Evolutionary conservation across 306 rosid species (phyloP).

Genomic region (Mimosa pudica): DNA sequence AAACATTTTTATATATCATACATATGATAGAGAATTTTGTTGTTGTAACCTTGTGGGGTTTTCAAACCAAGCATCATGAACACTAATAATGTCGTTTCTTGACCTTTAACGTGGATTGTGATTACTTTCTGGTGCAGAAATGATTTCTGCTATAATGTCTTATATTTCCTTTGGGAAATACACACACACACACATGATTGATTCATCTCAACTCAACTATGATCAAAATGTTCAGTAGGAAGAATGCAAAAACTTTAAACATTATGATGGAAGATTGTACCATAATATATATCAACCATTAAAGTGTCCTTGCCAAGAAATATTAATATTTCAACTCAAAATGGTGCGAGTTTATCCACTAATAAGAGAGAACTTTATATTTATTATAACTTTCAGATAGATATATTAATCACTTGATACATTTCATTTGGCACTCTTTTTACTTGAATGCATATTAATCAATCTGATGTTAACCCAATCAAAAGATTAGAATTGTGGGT

Average conservation of each 20-base stretch:
- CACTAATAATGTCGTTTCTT: slow-evolving; percentile 13
- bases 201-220: slow-evolving; percentile 1
- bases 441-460: neutral
- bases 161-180: slow-evolving; percentile 2
- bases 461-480: neutral
- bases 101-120: slow-evolving; percentile 12
- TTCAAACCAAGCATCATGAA: neutral
- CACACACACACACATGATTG: neutral
- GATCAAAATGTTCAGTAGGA: neutral
- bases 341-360: neutral
- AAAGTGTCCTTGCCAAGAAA: neutral
- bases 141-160: slow-evolving; percentile 14
- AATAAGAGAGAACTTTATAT: neutral
- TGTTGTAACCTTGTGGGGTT: neutral
- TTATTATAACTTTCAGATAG: neutral
- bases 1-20: neutral
- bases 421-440: neutral
- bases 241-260: slow-evolving; percentile 3
- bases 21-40: neutral
- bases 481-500: neutral
- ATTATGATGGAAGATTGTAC: neutral
- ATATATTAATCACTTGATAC: no score
- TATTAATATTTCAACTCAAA: slow-evolving; percentile 1
- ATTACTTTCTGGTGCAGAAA: slow-evolving; percentile 2
- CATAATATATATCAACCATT: slow-evolving; percentile 16